These are phyloP conservation scores for Amesomyces nigricolor DNA, from an alignment of 2,329 filamentous ascomycete genomes.

Conservation along the genomic window DNA sequence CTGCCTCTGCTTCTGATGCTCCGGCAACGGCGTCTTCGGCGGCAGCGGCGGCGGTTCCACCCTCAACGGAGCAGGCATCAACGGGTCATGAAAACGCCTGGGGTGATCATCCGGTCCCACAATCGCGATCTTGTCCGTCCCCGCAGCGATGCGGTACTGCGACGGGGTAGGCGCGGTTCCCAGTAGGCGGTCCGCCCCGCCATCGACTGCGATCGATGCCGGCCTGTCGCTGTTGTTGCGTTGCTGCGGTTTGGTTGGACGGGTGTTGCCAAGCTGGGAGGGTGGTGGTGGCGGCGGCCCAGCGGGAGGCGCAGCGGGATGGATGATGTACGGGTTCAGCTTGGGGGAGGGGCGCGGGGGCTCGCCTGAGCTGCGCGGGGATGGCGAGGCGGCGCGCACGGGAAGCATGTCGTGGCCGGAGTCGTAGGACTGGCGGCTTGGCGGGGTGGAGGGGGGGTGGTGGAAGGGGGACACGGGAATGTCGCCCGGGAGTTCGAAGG, in stretches of 20 bases:
- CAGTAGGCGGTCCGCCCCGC: conserved; percentile 46
- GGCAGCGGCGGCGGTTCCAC: conserved; percentile 65
- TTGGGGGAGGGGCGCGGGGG: conserved; percentile 33
- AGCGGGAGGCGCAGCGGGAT: conserved; percentile 29
- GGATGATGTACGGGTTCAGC: conserved; percentile 17
- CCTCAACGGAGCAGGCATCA: conserved; percentile 33
- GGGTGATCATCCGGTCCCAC: conserved; percentile 54
- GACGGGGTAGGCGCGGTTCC: conserved; percentile 53
- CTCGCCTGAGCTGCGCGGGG: conserved; percentile 49
- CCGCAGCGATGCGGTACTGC: conserved; percentile 53
- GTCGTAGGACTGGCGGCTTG: conserved; percentile 51
- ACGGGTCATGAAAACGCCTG: conserved; percentile 32
- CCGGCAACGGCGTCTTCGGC: conserved; percentile 69
- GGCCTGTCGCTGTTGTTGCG: conserved; percentile 22
- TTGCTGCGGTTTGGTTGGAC: conserved; percentile 21
- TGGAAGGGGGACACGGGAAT: conserved; percentile 36
- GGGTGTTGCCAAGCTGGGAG: conserved; percentile 19
- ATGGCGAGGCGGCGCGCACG: conserved; percentile 36
- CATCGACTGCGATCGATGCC: conserved; percentile 29
- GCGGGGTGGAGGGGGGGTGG: conserved; percentile 29
- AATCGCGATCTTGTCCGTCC: conserved; percentile 64
- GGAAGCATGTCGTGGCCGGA: conserved; percentile 48
- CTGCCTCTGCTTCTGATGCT: conserved; percentile 31
- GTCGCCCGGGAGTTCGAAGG: conserved; percentile 55
- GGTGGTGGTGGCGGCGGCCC: conserved; percentile 30